Evolutionary conservation across 306 rosid species (phyloP).

Genomic region (Corylus americana): DNA sequence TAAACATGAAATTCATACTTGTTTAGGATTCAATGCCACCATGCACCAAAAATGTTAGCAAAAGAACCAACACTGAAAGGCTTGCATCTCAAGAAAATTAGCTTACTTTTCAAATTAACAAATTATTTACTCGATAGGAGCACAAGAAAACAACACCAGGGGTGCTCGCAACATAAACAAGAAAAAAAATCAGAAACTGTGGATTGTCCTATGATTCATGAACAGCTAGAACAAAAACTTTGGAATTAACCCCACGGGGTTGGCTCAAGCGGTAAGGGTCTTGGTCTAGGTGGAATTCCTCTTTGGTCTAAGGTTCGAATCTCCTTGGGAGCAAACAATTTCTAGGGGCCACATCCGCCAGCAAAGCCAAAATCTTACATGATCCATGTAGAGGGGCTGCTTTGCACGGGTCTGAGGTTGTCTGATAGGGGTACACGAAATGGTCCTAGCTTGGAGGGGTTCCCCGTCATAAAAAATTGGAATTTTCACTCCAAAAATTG

Average conservation of each 20-base stretch:
- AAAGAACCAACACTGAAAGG: not conserved
- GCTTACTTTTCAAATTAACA: not conserved
- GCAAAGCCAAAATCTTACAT: too few species aligned
- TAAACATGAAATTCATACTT: slow-evolving; percentile 13
- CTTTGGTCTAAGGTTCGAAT: too few species aligned
- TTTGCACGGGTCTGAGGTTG: too few species aligned
- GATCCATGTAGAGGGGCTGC: too few species aligned
- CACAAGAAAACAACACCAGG: not conserved
- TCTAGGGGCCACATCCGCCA: too few species aligned
- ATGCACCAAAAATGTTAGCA: slow-evolving; percentile 5
- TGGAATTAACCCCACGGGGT: not conserved
- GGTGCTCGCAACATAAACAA: not conserved
- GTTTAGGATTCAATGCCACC: slow-evolving; percentile 11
- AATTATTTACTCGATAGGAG: not conserved
- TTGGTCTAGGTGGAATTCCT: too few species aligned
- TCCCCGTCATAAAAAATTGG: too few species aligned
- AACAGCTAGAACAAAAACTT: slow-evolving; percentile 18
- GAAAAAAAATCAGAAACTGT: not conserved
- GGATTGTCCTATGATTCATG: not conserved
- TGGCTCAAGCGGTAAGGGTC: too few species aligned
- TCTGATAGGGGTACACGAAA: too few species aligned
- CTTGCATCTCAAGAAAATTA: not conserved
- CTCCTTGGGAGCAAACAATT: too few species aligned
- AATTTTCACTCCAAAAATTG: not conserved
- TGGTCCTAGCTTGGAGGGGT: too few species aligned